Evolutionary conservation across 495 filamentous ascomycete genomes (phyloP), one percentile per base, ranked within the genome.

Genomic region (Hypoxylon perforatum): DNA sequence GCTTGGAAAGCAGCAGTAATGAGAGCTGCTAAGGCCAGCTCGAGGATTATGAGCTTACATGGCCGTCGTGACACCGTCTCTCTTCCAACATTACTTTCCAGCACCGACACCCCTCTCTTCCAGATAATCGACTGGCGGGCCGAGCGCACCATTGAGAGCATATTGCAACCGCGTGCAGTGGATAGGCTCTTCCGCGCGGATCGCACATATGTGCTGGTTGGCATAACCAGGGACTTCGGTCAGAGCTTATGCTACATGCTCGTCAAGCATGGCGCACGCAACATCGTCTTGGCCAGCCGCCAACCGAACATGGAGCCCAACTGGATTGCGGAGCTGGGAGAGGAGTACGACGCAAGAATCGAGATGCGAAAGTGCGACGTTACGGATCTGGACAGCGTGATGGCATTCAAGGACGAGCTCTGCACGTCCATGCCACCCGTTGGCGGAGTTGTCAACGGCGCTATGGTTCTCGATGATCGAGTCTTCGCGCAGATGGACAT

Each of bases 211-310:
- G 72, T 84, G 33, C 72, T 90, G 0, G 72, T 86, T 17, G 88
- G 88, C 4, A 64, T 89, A 10, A 86, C 85, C 1, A 81, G 85
- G 15, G 82, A 84, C 23, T 76, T 89, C 3, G 88, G 86, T 14
- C 78, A 81, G 53, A 89, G 87, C 12, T 66, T 90, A 1, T 87
- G 85, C 64, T 72, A 79, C 3, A 85, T 87, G 67, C 85, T 90
- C 75, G 76, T 80, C 1, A 23, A 73, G 1, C 77, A 85, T 21
- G 88, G 88, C 0, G 87, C 87, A 0, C 65, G 78, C 1, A 73
- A 83, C 61, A 76, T 90, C 39, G 80, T 82, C 11, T 55, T 90
- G 4, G 82, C 84, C 0, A 90, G 86, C 62, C 83, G 88, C 3
- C 82, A 76, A 15, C 86, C 86, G 1, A 78, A 78, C 18, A 68